Base-by-base conservation (phyloP, 805 yeast genomes). In the Tetrapisispora nanseiensis region DNA sequence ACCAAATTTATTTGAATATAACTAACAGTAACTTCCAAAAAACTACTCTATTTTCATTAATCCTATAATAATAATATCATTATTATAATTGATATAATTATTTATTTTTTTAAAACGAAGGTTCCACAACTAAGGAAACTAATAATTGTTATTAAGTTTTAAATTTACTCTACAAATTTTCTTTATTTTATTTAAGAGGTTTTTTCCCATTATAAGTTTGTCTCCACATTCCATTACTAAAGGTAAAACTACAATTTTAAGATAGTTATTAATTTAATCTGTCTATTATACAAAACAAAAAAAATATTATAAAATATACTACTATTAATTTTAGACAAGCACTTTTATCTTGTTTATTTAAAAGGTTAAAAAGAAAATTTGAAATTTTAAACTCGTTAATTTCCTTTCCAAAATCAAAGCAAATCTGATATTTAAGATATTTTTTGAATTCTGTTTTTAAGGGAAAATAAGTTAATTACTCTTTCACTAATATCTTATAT, bases 261-360 rank as follows among this genome's bases (percentile, higher is more conserved):
- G 63, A 50, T 52, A 58, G 61, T 58, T 58, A 58, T 58, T 58
- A 47, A 48, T 50, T 58, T 58, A 58, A 55, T 58, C 54, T 55
- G 59, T 56, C 61, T 53, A 49, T 41, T 36, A 27, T 27, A 11
- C 13, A 8, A 11, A 27, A 8, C 27, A 24, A 24, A 24, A 11
- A 24, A 24, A 11, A 8, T 24, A 26, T 26, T 26, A 4, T 11
- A 26, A 11, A 26, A 11, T n/a, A 26, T n/a, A n/a, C n/a, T n/a
- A n/a, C n/a, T n/a, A n/a, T n/a, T n/a, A n/a, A n/a, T n/a, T n/a
- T n/a, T n/a, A n/a, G n/a, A n/a, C n/a, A n/a, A n/a, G n/a, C n/a
- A n/a, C n/a, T n/a, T n/a, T n/a, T n/a, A n/a, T n/a, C n/a, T n/a
- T n/a, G n/a, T n/a, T n/a, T n/a, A n/a, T n/a, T n/a, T n/a, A n/a